phyloP scores from a whole-genome alignment of 2,329 filamentous ascomycete genomes.

The Xylaria digitata region DNA sequence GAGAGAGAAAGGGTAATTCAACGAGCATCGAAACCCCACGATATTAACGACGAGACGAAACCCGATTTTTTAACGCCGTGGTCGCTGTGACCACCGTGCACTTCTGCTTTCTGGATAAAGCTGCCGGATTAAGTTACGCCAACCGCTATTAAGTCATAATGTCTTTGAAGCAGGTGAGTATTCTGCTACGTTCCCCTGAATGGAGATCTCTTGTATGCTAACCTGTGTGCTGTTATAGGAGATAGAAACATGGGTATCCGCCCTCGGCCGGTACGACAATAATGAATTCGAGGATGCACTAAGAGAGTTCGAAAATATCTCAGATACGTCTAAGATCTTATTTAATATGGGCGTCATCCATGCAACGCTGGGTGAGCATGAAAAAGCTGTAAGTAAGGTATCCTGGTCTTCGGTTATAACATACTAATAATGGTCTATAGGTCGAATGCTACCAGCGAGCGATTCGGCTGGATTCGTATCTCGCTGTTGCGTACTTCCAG shows the following conservation, averaged over 20 bases:
- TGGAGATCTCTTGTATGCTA: constrained; percentile 8
- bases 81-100: constrained; percentile 41
- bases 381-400: constrained; percentile 80
- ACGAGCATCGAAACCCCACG: constrained; percentile 23
- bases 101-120: constrained; percentile 47
- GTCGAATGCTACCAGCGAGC: constrained; percentile 95
- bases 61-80: constrained; percentile 22
- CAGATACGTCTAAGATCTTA: constrained; percentile 96
- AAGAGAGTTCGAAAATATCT: constrained; percentile 83
- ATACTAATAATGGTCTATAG: constrained; percentile 58
- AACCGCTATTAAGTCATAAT: constrained; percentile 42
- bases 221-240: constrained; percentile 67
- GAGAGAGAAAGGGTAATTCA: constrained; percentile 7
- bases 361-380: constrained; percentile 94
- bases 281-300: constrained; percentile 95
- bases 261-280: constrained; percentile 92
- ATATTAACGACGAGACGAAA: constrained; percentile 35
- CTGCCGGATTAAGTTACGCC: constrained; percentile 39
- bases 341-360: constrained; percentile 99
- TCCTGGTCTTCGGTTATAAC: neutral
- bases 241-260: constrained; percentile 98
- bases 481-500: constrained; percentile 98
- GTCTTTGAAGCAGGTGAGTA: constrained; percentile 52
- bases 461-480: constrained; percentile 89
- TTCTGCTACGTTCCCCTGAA: neutral